Evolutionary conservation across 1,284 basidiomycete species (phyloP).

Genomic region (Porogramme epimiltina): DNA sequence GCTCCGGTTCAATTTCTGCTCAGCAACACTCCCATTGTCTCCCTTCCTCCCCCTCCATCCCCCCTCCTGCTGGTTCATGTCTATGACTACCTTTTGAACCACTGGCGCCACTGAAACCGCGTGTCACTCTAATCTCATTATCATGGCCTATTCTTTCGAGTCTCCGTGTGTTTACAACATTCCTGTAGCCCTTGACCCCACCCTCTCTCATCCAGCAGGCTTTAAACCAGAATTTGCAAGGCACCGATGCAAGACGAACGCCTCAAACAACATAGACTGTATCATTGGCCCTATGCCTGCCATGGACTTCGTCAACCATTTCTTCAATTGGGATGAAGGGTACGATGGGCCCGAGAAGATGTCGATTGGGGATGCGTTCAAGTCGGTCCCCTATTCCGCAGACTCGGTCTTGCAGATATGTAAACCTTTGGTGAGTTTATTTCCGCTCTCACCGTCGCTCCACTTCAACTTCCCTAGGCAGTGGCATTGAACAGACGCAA

Average conservation of each 20-base stretch:
- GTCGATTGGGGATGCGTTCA: neutral
- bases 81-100: no score
- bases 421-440: neutral
- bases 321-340: neutral
- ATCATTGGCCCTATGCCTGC: slow-evolving; percentile 7
- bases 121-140: no score
- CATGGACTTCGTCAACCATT: neutral
- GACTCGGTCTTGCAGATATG: neutral
- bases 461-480: neutral
- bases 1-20: no score
- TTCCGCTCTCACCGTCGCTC: neutral
- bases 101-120: no score
- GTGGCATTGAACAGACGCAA: slow-evolving; percentile 1
- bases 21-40: no score
- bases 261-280: neutral
- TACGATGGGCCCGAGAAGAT: neutral
- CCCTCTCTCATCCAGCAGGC: neutral
- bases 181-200: neutral
- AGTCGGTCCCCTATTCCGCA: neutral
- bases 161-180: slow-evolving; percentile 5
- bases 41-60: no score
- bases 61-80: no score
- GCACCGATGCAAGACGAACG: neutral
- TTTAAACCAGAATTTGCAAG: neutral
- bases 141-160: neutral